phyloP scores from a whole-genome alignment of 164 flowering plant species.

The Nelumbo lutea region DNA sequence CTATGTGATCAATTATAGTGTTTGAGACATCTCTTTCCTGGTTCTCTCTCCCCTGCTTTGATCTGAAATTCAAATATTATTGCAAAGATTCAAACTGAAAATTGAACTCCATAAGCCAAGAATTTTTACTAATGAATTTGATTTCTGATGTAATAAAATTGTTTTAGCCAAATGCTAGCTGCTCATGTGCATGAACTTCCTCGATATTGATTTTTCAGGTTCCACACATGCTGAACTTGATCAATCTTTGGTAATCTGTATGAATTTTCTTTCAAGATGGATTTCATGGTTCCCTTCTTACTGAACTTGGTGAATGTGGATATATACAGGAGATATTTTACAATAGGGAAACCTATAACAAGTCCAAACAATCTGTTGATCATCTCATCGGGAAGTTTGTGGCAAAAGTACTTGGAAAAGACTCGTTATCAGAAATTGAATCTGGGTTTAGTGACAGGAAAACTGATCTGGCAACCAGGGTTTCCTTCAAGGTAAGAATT shows the following conservation, averaged over 20 bases:
- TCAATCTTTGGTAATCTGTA: too few relatives aligned
- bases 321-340: slow-evolving; percentile 61
- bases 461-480: slow-evolving; percentile 52
- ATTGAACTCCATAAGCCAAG: neutral
- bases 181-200: too few relatives aligned
- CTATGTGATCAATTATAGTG: too few relatives aligned
- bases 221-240: too few relatives aligned
- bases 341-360: slow-evolving; percentile 41
- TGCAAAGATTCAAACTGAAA: neutral
- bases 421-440: slow-evolving; percentile 32
- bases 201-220: too few relatives aligned
- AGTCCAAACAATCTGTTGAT: slow-evolving; percentile 47
- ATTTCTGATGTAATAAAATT: neutral
- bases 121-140: neutral
- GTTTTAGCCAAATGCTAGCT: too few relatives aligned
- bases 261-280: too few relatives aligned
- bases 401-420: slow-evolving; percentile 42
- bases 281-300: neutral
- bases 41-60: neutral
- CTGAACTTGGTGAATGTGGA: slow-evolving; percentile 5
- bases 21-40: neutral
- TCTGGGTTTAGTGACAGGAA: slow-evolving; percentile 49
- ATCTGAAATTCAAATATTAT: neutral
- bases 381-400: slow-evolving; percentile 34
- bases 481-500: slow-evolving; percentile 63